Conservation (phyloP, 768 basidiomycete species). For the Leccinum ochraceum region DNA sequence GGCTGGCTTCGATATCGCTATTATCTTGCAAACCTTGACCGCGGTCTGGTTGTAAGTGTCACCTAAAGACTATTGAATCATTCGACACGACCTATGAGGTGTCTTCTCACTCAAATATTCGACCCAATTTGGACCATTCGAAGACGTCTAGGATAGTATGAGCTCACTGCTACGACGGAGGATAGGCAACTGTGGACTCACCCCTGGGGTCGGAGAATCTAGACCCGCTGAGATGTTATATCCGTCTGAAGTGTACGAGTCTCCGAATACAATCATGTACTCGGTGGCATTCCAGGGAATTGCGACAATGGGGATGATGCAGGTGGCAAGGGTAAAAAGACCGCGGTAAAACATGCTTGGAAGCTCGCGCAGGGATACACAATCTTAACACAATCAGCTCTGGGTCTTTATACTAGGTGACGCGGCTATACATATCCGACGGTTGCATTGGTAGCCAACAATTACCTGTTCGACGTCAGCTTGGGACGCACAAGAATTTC, state of each 20-base stretch:
- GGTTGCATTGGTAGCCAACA: no score
- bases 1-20: neutral
- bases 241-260: conserved; percentile 61
- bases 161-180: conserved; percentile 4
- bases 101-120: conserved; percentile 45
- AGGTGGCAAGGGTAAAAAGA: conserved; percentile 3
- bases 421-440: neutral
- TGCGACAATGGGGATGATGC: conserved; percentile 15
- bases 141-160: conserved; percentile 44
- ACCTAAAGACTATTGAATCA: conserved; percentile 33
- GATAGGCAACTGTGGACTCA: conserved; percentile 30
- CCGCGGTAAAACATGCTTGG: conserved; percentile 15
- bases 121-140: conserved; percentile 67
- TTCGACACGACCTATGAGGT: neutral
- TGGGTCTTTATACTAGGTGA: conserved; percentile 10
- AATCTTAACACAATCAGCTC: neutral
- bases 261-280: conserved; percentile 62
- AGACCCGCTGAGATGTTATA: conserved; percentile 61
- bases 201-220: conserved; percentile 51
- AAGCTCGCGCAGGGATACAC: neutral
- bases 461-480: no score
- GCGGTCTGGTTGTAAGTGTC: conserved; percentile 56
- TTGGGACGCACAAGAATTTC: no score
- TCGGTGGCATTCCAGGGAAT: conserved; percentile 53
- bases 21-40: conserved; percentile 39